These are phyloP conservation scores for Candida stauntonica DNA, from an alignment of 805 yeast species.

Conservation along the genomic window DNA sequence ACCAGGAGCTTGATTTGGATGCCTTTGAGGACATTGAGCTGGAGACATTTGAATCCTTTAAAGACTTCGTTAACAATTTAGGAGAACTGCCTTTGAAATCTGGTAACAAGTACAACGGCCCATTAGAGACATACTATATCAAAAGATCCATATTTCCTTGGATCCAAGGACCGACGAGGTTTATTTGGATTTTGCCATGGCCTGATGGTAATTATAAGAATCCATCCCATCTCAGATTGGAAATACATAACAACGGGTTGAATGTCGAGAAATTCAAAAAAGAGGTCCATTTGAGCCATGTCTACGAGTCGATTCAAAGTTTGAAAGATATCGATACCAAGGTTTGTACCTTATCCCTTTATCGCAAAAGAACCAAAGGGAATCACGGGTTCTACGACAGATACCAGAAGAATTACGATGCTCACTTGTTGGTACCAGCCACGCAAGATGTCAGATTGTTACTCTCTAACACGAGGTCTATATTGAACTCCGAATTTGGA, in stretches of 20 bases:
- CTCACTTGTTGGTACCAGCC: slow-evolving; percentile 20
- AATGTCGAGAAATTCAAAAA: slow-evolving; percentile 11
- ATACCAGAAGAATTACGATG: slow-evolving; percentile 18
- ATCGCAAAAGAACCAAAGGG: slow-evolving; percentile 10
- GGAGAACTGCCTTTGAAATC: slow-evolving; percentile 1
- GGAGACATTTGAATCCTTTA: slow-evolving; percentile 36
- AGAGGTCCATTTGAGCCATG: slow-evolving; percentile 6
- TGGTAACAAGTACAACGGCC: slow-evolving; percentile 1
- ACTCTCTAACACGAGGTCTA: slow-evolving; percentile 7
- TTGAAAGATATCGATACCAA: slow-evolving; percentile 19
- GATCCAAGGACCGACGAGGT: slow-evolving; percentile 28
- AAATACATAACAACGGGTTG: slow-evolving; percentile 14
- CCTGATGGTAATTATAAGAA: slow-evolving; percentile 14
- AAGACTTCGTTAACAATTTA: slow-evolving; percentile 26
- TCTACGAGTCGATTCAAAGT: slow-evolving; percentile 6
- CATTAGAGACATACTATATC: slow-evolving; percentile 5
- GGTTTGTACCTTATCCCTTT: slow-evolving; percentile 16
- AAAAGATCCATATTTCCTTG: slow-evolving; percentile 32
- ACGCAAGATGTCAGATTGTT: slow-evolving; percentile 23
- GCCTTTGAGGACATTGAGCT: slow-evolving; percentile 15
- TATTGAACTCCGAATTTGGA: slow-evolving; percentile 2
- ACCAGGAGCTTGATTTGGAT: slow-evolving; percentile 1
- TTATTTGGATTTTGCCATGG: slow-evolving; percentile 31
- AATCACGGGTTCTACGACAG: slow-evolving; percentile 4
- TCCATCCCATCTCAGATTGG: slow-evolving; percentile 26